Base-by-base conservation (phyloP, 371 early-diverging fungal species). In the Saksenaea oblongispora region DNA sequence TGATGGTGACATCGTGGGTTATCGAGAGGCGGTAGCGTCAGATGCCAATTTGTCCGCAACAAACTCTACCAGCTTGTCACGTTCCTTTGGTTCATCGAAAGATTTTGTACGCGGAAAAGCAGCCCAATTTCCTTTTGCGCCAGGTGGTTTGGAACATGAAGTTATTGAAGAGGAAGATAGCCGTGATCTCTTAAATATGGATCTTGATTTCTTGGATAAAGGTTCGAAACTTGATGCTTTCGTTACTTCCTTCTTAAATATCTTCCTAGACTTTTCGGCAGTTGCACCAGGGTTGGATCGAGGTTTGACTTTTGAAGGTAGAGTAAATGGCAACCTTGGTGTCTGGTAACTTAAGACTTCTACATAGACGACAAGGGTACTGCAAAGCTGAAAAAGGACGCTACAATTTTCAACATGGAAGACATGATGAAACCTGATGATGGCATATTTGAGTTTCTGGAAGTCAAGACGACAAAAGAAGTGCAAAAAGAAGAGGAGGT, bases 61-160 rank as follows among this genome's bases (percentile, higher is more conserved):
- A 39, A 91, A 91, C 63, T 91, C 93, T 7, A 89, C 91, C 0
- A 91, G 91, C n/a, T 76, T 94, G 17, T 70, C 83, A 4, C 83
- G 93, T 22, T 85, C 88, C 3, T 88, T 91, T 41, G 86, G 86
- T 3, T 77, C 78, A 5, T 63, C 81, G 17, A 72, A 80, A 8
- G 82, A 87, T 59, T 93, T 91, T 66, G 93, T 93, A 1, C 83
- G 91, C 8, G 94, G 95, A 8, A 82, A 80, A 24, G 83, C 89
- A 2, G 72, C 87, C 8, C 84, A 88, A 53, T 82, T 90, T 51
- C 95, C 94, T 0, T 95, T 95, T 75, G 85, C 90, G 1, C 95
- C 95, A 3, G 95, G 95, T 62, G 75, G 88, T 63, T 47, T 86
- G 53, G 84, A 87, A 61, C 26, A 70, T 56, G 76, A 76, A 17